Conservation (phyloP, 2,329 filamentous ascomycete genomes). For the Penicillium sp. region DNA sequence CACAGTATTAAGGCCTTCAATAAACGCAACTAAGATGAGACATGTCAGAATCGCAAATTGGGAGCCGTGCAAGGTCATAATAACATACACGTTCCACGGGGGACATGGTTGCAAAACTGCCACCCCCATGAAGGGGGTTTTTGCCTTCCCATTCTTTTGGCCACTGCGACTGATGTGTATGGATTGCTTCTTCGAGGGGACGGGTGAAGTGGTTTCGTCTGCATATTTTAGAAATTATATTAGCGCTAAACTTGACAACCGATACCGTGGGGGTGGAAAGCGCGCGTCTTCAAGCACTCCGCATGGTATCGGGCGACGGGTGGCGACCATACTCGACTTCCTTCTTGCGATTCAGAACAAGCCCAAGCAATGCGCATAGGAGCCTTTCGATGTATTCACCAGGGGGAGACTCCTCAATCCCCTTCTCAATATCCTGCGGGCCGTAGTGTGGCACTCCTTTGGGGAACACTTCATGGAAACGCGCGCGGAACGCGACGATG, state of each 20-base stretch:
- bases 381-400: slow-evolving; percentile 84
- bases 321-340: slow-evolving; percentile 82
- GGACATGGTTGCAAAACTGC: slow-evolving; percentile 78
- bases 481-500: slow-evolving; percentile 95
- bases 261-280: slow-evolving; percentile 3
- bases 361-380: slow-evolving; percentile 80
- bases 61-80: slow-evolving; percentile 3
- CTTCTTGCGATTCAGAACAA: slow-evolving; percentile 95
- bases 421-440: slow-evolving; percentile 90
- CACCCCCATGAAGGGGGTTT: slow-evolving; percentile 78
- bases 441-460: slow-evolving; percentile 86
- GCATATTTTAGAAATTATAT: slow-evolving; percentile 22
- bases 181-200: slow-evolving; percentile 89
- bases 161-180: slow-evolving; percentile 85
- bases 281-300: slow-evolving; percentile 9
- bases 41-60: slow-evolving; percentile 5
- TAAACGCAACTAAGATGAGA: slow-evolving; percentile 66
- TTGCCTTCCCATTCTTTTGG: slow-evolving; percentile 75
- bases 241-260: slow-evolving; percentile 30
- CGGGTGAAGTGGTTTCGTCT: slow-evolving; percentile 91
- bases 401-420: slow-evolving; percentile 73
- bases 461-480: slow-evolving; percentile 86
- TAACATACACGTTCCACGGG: slow-evolving; percentile 73
- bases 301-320: slow-evolving; percentile 19
- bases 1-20: slow-evolving; percentile 82